A percentile compares a stretch with the other conserved stretches of the same genome.
phyloP scores from a whole-genome alignment of 2,329 filamentous ascomycete species.

The Epichloe gansuensis region DNA sequence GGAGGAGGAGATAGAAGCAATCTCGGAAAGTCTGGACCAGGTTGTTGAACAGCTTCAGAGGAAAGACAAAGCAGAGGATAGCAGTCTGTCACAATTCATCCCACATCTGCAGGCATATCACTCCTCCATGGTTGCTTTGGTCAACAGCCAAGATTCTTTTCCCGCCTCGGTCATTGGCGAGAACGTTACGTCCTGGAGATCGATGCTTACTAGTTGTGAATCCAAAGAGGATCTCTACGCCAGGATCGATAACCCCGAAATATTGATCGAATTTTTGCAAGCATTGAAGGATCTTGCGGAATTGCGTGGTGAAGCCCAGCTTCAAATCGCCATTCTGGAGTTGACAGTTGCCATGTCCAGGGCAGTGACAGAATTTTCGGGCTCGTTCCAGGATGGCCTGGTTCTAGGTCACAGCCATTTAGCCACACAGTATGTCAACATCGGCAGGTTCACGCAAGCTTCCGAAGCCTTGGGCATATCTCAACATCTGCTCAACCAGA shows the following conservation, averaged over 20 bases:
- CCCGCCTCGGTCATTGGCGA: slow-evolving; percentile 19
- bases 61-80: slow-evolving; percentile 31
- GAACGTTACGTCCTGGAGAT: slow-evolving; percentile 32
- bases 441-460: slow-evolving; percentile 39
- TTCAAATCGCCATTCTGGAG: slow-evolving; percentile 35
- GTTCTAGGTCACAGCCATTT: slow-evolving; percentile 34
- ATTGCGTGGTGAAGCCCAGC: slow-evolving; percentile 34
- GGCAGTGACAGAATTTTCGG: slow-evolving; percentile 16
- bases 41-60: slow-evolving; percentile 22
- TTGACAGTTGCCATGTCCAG: slow-evolving; percentile 30
- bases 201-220: slow-evolving; percentile 25
- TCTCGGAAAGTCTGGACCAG: slow-evolving; percentile 27
- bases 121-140: slow-evolving; percentile 30
- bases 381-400: slow-evolving; percentile 25
- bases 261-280: slow-evolving; percentile 35
- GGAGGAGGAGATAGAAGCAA: slow-evolving; percentile 23
- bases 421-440: slow-evolving; percentile 38
- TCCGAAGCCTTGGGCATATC: slow-evolving; percentile 43
- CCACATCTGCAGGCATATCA: slow-evolving; percentile 35
- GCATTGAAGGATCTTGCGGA: slow-evolving; percentile 38
- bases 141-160: slow-evolving; percentile 21
- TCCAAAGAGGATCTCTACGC: slow-evolving; percentile 28
- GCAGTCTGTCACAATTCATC: slow-evolving; percentile 29
- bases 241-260: slow-evolving; percentile 36
- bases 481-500: slow-evolving; percentile 30